Evolutionary conservation across 768 basidiomycete genomes (phyloP).

Genomic region (Suillus variegatus): DNA sequence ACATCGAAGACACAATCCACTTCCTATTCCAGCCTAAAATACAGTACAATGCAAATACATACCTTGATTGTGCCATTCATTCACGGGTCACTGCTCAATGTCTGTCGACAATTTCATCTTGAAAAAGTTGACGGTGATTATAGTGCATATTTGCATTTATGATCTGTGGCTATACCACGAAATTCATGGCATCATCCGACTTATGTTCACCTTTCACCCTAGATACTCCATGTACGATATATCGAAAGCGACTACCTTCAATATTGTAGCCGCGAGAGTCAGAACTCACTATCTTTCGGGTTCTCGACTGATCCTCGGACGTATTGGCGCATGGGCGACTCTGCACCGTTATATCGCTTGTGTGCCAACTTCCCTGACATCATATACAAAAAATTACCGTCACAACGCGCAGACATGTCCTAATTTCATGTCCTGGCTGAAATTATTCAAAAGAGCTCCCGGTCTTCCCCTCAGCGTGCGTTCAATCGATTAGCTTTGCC

Average conservation of each 20-base stretch:
- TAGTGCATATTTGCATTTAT: not conserved
- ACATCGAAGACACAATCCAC: not conserved
- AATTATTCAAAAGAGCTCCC: conserved; percentile 63
- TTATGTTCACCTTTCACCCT: not conserved
- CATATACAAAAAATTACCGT: not conserved
- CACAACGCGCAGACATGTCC: not conserved
- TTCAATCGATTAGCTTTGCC: not conserved
- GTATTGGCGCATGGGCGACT: conserved; percentile 48
- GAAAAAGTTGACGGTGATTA: not conserved
- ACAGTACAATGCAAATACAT: not conserved
- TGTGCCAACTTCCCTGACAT: not conserved
- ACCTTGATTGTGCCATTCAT: not conserved
- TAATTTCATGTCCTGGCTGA: not conserved
- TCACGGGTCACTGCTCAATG: not conserved
- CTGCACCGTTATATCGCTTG: conserved; percentile 46
- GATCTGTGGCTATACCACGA: not conserved
- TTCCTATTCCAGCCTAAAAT: not conserved
- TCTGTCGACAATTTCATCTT: not conserved
- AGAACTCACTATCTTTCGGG: conserved; percentile 47
- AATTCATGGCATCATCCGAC: not conserved
- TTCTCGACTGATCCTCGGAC: conserved; percentile 35
- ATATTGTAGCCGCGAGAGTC: conserved; percentile 36
- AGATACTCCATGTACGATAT: not conserved
- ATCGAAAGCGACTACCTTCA: conserved; percentile 35
- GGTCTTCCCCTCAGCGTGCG: conserved; percentile 50